Conservation (phyloP, 139 green algal species). For the Edaphochlamys debaryana region DNA sequence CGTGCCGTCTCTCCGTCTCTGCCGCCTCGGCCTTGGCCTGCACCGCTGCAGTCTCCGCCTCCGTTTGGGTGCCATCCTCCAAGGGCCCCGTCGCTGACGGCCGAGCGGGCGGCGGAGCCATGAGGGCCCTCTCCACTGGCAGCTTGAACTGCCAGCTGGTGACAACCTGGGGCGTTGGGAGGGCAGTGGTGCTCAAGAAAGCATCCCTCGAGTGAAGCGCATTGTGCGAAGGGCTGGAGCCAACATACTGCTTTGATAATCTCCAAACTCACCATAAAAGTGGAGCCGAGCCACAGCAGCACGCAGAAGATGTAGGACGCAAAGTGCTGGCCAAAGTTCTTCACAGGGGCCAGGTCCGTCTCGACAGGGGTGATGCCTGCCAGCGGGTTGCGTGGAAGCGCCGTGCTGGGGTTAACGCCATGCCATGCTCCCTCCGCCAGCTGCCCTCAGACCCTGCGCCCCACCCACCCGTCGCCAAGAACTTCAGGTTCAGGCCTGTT, state of each 20-base stretch:
- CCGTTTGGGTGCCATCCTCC: too few relatives aligned
- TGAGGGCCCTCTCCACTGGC: too few relatives aligned
- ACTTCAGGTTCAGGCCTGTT: too few relatives aligned
- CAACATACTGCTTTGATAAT: too few relatives aligned
- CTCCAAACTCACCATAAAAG: slow-evolving; percentile 38
- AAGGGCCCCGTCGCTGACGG: too few relatives aligned
- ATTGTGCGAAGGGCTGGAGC: too few relatives aligned
- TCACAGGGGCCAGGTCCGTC: slow-evolving; percentile 23
- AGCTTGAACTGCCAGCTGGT: slow-evolving; percentile 45
- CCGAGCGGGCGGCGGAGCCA: too few relatives aligned
- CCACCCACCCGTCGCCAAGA: slow-evolving; percentile 13
- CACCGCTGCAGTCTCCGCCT: too few relatives aligned
- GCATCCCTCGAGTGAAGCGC: background rate
- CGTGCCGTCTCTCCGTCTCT: too few relatives aligned
- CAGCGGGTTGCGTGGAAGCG: background rate
- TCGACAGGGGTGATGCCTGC: background rate
- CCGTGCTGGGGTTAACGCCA: background rate
- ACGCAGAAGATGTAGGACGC: slow-evolving; percentile 41
- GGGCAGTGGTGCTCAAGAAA: background rate
- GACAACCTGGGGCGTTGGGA: background rate
- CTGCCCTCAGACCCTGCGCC: background rate
- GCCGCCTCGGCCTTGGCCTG: too few relatives aligned
- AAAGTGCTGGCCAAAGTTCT: slow-evolving; percentile 43
- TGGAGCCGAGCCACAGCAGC: slow-evolving; percentile 39
- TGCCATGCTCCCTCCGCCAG: too few relatives aligned